These are phyloP conservation scores for Albizia julibrissin DNA, from an alignment of 306 rosid genomes.

Conservation along the genomic window DNA sequence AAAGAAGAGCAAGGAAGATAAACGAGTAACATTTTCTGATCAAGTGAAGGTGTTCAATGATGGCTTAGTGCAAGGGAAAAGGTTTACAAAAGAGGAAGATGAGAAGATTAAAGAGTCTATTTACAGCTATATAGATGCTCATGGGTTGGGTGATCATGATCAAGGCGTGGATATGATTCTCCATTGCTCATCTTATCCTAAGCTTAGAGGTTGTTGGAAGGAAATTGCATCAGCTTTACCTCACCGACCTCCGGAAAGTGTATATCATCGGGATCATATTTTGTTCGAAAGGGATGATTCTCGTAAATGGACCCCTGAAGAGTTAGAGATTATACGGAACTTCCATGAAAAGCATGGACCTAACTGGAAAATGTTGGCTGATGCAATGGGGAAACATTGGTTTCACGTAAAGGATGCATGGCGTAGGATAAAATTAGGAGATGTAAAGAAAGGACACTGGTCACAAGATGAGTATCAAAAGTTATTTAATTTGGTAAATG, in stretches of 20 bases:
- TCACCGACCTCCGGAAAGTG: conserved; percentile 38
- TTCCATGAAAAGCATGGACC: conserved; percentile 54
- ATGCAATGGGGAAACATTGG: conserved; percentile 62
- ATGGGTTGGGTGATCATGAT: conserved; percentile 59
- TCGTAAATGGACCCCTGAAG: conserved; percentile 63
- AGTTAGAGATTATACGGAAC: conserved; percentile 45
- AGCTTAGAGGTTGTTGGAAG: conserved; percentile 67
- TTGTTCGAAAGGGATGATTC: conserved; percentile 55
- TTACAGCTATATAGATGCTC: conserved; percentile 50
- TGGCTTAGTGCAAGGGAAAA: conserved; percentile 48
- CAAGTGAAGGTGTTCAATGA: conserved; percentile 53
- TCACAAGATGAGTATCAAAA: conserved; percentile 72
- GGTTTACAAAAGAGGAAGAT: conserved; percentile 78
- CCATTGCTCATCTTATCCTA: conserved; percentile 16
- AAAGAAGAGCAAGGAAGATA: conserved; percentile 31
- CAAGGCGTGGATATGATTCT: conserved; percentile 56
- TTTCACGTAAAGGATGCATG: conserved; percentile 72
- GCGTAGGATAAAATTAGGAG: conserved; percentile 57
- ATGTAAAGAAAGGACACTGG: conserved; percentile 52
- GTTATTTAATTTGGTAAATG: conserved; percentile 73
- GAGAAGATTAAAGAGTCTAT: conserved; percentile 54
- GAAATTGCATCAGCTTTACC: conserved; percentile 59
- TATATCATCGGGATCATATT: conserved; percentile 61
- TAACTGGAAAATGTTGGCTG: conserved; percentile 61
- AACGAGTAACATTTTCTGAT: conserved; percentile 64